phyloP scores from a whole-genome alignment of 2,329 filamentous ascomycete genomes.

The Penicillium psychrosexuale region DNA sequence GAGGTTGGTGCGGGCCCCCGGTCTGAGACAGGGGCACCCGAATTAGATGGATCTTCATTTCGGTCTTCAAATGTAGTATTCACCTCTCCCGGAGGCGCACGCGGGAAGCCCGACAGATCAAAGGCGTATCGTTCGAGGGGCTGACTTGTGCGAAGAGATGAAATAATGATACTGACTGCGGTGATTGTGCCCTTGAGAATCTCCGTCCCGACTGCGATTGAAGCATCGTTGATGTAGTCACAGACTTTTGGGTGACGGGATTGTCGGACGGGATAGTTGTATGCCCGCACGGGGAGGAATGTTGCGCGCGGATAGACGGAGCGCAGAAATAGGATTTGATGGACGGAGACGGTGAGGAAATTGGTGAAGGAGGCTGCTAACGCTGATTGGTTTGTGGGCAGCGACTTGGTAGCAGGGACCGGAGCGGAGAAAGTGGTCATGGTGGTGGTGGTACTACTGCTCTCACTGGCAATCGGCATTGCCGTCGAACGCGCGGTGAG shows the following conservation, averaged over 20 bases:
- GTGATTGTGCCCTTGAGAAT: constrained; percentile 60
- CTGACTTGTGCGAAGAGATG: constrained; percentile 48
- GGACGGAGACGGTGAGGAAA: constrained; percentile 78
- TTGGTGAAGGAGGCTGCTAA: constrained; percentile 69
- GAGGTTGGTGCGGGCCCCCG: constrained; percentile 30
- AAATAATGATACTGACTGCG: constrained; percentile 56
- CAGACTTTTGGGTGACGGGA: constrained; percentile 83
- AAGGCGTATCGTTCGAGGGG: constrained; percentile 61
- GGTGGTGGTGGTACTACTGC: constrained; percentile 39
- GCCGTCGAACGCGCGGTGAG: constrained; percentile 34
- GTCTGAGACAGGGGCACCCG: constrained; percentile 28
- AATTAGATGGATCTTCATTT: constrained; percentile 34
- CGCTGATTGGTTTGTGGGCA: constrained; percentile 51
- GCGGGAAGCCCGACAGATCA: constrained; percentile 57
- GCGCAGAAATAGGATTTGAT: constrained; percentile 83
- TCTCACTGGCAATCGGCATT: constrained; percentile 45
- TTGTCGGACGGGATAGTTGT: constrained; percentile 80
- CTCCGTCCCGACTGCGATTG: constrained; percentile 67
- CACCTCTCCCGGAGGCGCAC: constrained; percentile 47
- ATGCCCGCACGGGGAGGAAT: constrained; percentile 75
- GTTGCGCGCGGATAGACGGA: constrained; percentile 71
- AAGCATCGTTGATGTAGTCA: constrained; percentile 78
- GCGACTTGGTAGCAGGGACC: constrained; percentile 40
- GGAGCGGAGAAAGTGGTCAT: constrained; percentile 42
- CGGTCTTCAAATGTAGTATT: constrained; percentile 51